phyloP scores from a whole-genome alignment of 257 asterid species.

The Lantana camara region DNA sequence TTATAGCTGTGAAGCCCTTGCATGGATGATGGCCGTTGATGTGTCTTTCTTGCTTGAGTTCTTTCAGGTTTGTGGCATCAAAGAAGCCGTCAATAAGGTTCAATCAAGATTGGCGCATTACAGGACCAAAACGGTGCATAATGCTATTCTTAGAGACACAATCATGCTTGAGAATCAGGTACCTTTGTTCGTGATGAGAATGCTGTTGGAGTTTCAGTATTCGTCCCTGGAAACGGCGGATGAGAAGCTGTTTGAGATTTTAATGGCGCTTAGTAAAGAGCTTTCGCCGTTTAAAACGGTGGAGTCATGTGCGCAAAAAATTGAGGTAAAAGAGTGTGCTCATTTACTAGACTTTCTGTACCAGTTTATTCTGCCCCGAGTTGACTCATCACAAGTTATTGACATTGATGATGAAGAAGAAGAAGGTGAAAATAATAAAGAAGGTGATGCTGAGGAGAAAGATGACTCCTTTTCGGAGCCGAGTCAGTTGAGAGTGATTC shows the following conservation, averaged over 20 bases:
- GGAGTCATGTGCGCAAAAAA: constrained; percentile 3
- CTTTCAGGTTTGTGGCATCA: constrained; percentile 44
- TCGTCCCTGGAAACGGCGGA: constrained; percentile 41
- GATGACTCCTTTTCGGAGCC: not conserved
- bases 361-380: constrained; percentile 47
- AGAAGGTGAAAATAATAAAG: not conserved
- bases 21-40: constrained; percentile 72
- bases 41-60: constrained; percentile 61
- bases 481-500: not conserved
- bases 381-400: constrained; percentile 12
- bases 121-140: constrained; percentile 46
- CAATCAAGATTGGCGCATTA: constrained; percentile 46
- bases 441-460: not conserved
- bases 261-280: constrained; percentile 38
- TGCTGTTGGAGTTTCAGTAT: constrained; percentile 43
- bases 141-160: constrained; percentile 52
- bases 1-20: constrained; percentile 43
- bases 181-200: constrained; percentile 51
- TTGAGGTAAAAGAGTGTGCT: constrained; percentile 20
- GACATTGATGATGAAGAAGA: constrained; percentile 24
- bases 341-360: constrained; percentile 46
- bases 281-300: constrained; percentile 50
- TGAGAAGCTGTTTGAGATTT: constrained; percentile 32
- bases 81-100: constrained; percentile 37
- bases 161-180: constrained; percentile 74